These are phyloP conservation scores for Pleurotus platypus DNA, from an alignment of 768 basidiomycete species.

Conservation along the genomic window DNA sequence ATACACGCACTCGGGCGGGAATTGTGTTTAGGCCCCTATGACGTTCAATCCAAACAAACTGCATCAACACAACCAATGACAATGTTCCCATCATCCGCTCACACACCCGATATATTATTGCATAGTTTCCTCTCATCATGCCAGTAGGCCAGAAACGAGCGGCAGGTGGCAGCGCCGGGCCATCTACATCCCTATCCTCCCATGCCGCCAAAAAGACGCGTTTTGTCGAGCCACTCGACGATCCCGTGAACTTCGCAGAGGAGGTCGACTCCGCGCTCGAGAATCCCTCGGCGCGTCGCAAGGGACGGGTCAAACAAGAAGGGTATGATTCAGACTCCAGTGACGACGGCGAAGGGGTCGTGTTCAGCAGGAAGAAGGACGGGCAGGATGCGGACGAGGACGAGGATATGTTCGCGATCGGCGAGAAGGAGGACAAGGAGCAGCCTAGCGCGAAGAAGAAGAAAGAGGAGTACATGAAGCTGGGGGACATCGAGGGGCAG, in stretches of 20 bases:
- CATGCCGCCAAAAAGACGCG: conserved; percentile 67
- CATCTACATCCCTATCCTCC: conserved; percentile 21
- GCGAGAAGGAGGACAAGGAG: conserved; percentile 53
- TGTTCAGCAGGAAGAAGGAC: conserved; percentile 68
- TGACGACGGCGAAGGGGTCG: conserved; percentile 94
- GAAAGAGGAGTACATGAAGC: conserved; percentile 71
- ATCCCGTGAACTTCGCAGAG: conserved; percentile 72
- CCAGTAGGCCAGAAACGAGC: conserved; percentile 37
- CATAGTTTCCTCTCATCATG: background rate
- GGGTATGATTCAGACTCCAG: conserved; percentile 93
- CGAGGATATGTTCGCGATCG: conserved; percentile 78
- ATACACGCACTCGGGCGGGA: too few relatives aligned
- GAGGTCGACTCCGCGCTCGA: conserved; percentile 77
- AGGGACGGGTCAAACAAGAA: conserved; percentile 76
- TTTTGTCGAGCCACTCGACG: conserved; percentile 72
- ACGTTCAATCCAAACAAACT: background rate
- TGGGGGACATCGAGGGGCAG: conserved; percentile 97
- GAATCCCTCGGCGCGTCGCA: conserved; percentile 54
- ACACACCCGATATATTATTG: background rate
- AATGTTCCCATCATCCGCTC: too few relatives aligned
- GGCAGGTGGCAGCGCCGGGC: conserved; percentile 30
- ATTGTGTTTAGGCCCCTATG: background rate
- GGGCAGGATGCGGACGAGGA: conserved; percentile 58
- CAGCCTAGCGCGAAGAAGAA: conserved; percentile 42
- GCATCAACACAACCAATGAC: background rate